Conservation (phyloP, 2,329 filamentous ascomycete species). For the Sarocladium strictum region DNA sequence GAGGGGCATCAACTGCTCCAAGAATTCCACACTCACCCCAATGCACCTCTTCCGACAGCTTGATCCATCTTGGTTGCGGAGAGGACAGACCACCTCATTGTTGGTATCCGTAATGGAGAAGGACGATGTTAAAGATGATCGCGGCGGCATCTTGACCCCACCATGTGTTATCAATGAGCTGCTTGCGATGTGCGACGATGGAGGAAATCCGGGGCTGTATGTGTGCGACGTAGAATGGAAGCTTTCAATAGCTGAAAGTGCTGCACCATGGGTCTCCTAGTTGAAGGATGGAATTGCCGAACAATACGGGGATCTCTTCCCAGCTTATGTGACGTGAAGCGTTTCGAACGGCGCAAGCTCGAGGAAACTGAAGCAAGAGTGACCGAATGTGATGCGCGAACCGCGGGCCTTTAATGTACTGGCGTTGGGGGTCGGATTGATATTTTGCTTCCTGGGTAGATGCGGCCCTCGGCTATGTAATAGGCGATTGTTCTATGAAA, state of each 20-base stretch:
- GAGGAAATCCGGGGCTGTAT: background rate
- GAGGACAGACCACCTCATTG: constrained; percentile 94
- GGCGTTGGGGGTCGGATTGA: background rate
- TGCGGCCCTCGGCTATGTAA: background rate
- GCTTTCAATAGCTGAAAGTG: background rate
- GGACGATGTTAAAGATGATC: constrained; percentile 78
- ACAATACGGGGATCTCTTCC: background rate
- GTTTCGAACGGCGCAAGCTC: constrained; percentile 2
- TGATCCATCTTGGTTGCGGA: constrained; percentile 93
- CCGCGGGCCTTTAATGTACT: background rate
- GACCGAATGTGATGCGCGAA: background rate
- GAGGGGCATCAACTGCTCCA: too few relatives aligned
- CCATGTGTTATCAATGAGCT: constrained; percentile 35
- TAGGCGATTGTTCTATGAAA: background rate
- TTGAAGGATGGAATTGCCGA: background rate
- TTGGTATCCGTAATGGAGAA: constrained; percentile 89
- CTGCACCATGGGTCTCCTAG: constrained; percentile 3
- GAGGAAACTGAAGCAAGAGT: background rate
- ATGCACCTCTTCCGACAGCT: constrained; percentile 96
- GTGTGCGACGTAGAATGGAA: background rate
- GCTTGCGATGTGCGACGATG: background rate
- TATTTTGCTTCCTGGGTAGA: too few relatives aligned
- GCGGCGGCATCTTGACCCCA: constrained; percentile 77
- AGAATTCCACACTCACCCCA: constrained; percentile 67
- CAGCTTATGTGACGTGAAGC: constrained; percentile 2